Evolutionary conservation across 208 protist genomes (phyloP).

Genomic region (Porcisia hertigi): DNA sequence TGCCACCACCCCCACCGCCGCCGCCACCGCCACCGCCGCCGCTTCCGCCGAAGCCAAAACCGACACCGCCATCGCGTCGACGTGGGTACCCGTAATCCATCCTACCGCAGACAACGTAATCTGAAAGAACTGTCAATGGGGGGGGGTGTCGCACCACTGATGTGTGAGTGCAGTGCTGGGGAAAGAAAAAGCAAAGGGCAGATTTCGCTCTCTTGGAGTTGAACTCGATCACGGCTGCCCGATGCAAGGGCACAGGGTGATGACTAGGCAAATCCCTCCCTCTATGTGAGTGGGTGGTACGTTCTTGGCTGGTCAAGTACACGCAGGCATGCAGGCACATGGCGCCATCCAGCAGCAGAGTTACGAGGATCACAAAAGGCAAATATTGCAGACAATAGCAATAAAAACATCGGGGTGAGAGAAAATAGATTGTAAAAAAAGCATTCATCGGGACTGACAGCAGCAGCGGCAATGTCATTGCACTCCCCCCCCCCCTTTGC

Average conservation of each 20-base stretch:
- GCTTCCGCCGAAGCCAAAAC: constrained; percentile 3
- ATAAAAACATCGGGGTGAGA: not conserved
- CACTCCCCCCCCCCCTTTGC: not conserved
- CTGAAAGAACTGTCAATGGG: not conserved
- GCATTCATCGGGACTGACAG: not conserved
- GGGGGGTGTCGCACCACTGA: not conserved
- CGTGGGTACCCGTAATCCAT: constrained; percentile 24
- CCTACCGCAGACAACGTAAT: not conserved
- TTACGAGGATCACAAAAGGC: not conserved
- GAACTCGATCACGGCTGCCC: not conserved
- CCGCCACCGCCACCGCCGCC: constrained; percentile 8
- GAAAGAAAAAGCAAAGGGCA: not conserved
- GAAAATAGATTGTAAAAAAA: not conserved
- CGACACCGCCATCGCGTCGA: constrained; percentile 10
- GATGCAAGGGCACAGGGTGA: not conserved
- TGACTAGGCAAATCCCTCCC: not conserved
- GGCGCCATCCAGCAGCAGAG: not conserved
- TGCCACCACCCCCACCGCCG: constrained; percentile 5
- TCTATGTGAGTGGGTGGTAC: not conserved
- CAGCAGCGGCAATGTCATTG: not conserved
- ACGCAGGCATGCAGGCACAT: not conserved
- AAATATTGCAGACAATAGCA: not conserved
- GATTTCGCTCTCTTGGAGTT: not conserved
- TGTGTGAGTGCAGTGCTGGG: not conserved
- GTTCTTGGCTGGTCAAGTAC: not conserved